Conservation (phyloP, 2,329 filamentous ascomycete species). For the Dothidotthia symphoricarpi region DNA sequence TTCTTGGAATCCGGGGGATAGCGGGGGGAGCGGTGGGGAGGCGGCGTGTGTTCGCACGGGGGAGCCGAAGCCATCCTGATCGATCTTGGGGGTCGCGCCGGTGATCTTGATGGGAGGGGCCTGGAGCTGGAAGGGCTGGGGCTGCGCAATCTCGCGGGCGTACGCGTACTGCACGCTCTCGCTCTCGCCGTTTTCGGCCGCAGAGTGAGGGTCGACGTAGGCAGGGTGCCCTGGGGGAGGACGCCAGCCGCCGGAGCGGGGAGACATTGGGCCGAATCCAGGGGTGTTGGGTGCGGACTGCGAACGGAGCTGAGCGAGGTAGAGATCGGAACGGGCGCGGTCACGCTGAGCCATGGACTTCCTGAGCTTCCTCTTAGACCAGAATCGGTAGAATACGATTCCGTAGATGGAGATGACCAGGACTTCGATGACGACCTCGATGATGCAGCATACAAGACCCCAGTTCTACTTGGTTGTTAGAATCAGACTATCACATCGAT, state of each 20-base stretch:
- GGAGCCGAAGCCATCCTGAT: constrained; percentile 61
- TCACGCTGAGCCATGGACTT: constrained; percentile 97
- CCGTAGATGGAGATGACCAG: constrained; percentile 91
- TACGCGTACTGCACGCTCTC: constrained; percentile 38
- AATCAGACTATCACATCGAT: constrained; percentile 1
- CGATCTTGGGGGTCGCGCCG: constrained; percentile 69
- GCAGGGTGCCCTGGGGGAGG: constrained; percentile 46
- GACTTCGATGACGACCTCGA: constrained; percentile 89
- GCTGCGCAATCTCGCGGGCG: constrained; percentile 47
- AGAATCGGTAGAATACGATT: constrained; percentile 95
- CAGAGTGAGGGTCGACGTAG: constrained; percentile 47
- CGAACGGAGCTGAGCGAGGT: constrained; percentile 66
- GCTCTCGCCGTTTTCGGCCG: constrained; percentile 54
- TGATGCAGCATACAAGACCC: constrained; percentile 93
- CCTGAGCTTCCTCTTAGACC: constrained; percentile 89
- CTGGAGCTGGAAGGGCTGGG: constrained; percentile 77
- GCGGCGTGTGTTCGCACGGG: constrained; percentile 37
- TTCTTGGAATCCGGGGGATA: constrained; percentile 42
- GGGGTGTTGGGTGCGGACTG: constrained; percentile 96
- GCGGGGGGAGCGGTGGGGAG: constrained; percentile 38
- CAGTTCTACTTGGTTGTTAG: constrained; percentile 65
- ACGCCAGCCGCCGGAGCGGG: constrained; percentile 54
- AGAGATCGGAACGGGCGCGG: constrained; percentile 89
- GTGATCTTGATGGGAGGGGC: constrained; percentile 77
- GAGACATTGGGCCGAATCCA: constrained; percentile 70